phyloP scores from a whole-genome alignment of 306 rosid genomes.

The Clitoria ternatea region DNA sequence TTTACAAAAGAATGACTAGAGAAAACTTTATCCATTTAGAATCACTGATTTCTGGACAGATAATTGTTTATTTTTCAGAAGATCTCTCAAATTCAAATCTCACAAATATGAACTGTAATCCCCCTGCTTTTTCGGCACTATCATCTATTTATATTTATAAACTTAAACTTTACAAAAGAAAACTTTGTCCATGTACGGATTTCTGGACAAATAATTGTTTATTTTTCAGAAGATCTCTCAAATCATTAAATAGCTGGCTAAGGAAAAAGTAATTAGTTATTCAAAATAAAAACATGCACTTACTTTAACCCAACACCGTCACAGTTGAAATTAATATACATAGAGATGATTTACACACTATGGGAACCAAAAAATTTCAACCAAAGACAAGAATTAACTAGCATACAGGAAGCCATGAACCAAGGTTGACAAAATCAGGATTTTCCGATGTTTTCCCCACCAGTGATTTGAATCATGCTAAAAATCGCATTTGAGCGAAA shows the following conservation, averaged over 20 bases:
- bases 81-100: constrained; percentile 9
- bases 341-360: neutral
- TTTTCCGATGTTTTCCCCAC: too few species aligned
- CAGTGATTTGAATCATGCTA: too few species aligned
- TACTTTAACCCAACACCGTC: neutral
- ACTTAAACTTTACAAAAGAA: neutral
- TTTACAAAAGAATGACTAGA: neutral
- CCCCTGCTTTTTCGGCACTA: neutral
- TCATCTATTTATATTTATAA: neutral
- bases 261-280: too few species aligned
- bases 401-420: neutral
- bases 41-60: too few species aligned
- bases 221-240: too few species aligned
- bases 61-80: too few species aligned
- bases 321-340: neutral
- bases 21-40: too few species aligned
- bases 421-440: too few species aligned
- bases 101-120: neutral
- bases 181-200: too few species aligned
- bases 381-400: neutral
- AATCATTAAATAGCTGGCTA: too few species aligned
- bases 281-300: neutral
- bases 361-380: neutral
- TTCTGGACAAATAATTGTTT: too few species aligned
- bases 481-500: too few species aligned